Conservation (phyloP, 164 flowering plant genomes). For the Houttuynia cordata region DNA sequence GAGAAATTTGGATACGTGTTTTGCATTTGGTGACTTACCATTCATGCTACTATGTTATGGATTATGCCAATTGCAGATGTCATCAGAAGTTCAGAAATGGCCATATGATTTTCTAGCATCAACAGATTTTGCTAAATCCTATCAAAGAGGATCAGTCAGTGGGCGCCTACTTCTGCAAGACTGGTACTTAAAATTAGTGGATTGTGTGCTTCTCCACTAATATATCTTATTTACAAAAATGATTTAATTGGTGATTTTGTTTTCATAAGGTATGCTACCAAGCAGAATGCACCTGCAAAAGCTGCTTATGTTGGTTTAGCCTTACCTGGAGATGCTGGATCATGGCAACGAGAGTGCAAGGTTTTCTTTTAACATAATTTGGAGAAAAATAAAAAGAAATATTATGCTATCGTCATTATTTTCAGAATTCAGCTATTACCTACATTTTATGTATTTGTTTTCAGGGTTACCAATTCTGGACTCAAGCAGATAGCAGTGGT, state of each 20-base stretch:
- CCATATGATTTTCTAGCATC: constrained; percentile 74
- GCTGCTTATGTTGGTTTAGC: constrained; percentile 80
- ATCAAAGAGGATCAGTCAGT: constrained; percentile 46
- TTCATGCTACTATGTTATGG: too few species aligned
- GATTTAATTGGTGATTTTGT: too few species aligned
- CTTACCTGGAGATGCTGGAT: constrained; percentile 62
- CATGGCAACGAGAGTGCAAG: constrained; percentile 92
- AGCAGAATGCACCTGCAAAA: constrained; percentile 27
- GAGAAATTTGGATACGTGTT: too few species aligned
- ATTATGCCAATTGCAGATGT: constrained; percentile 47
- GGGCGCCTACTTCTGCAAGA: constrained; percentile 63
- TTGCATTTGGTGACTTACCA: too few species aligned
- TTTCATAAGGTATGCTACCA: constrained; percentile 23
- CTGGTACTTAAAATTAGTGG: constrained; percentile 19
- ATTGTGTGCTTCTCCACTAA: not conserved
- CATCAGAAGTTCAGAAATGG: constrained; percentile 67
- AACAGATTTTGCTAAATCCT: constrained; percentile 41
- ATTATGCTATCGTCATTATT: too few species aligned
- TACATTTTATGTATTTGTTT: not conserved
- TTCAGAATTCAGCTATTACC: too few species aligned
- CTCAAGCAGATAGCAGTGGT: constrained; percentile 41
- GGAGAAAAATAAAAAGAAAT: too few species aligned
- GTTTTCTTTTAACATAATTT: constrained; percentile 10
- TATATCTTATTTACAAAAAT: too few species aligned
- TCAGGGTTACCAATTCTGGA: constrained; percentile 90